Conservation (phyloP, 495 filamentous ascomycete species). For the Achaetomiella virescens region DNA sequence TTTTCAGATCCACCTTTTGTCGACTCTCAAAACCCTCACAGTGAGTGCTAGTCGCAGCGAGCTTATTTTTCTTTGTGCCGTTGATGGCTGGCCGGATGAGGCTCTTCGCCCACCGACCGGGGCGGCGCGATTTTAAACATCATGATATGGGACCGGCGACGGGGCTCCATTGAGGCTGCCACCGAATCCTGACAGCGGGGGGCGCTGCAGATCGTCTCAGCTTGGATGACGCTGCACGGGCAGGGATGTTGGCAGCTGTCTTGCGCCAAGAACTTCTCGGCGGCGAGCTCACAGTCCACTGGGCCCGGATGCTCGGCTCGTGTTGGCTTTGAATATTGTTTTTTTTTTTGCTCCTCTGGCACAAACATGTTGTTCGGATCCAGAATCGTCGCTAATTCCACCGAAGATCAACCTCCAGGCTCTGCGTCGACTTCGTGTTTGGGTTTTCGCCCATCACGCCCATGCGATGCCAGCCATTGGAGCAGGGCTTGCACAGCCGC, state of each 20-base stretch:
- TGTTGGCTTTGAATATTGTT: not conserved
- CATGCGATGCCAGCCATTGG: not conserved
- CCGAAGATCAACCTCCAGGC: too few relatives aligned
- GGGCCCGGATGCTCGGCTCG: not conserved
- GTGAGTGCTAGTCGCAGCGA: not conserved
- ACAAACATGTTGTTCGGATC: too few relatives aligned
- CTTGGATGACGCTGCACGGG: conserved; percentile 16
- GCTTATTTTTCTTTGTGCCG: not conserved
- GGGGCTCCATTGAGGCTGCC: not conserved
- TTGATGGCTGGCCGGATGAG: not conserved
- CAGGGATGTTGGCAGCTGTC: conserved; percentile 1
- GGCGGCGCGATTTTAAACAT: not conserved
- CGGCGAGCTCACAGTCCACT: conserved; percentile 3
- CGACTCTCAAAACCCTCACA: not conserved
- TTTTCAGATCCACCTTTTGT: not conserved
- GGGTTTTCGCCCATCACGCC: too few relatives aligned
- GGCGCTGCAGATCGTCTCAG: conserved; percentile 8
- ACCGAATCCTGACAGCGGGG: conserved; percentile 1
- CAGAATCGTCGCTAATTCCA: too few relatives aligned
- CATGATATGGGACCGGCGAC: not conserved
- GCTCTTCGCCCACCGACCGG: not conserved
- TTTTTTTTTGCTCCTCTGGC: not conserved
- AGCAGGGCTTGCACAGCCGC: conserved; percentile 9
- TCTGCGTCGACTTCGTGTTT: too few relatives aligned
- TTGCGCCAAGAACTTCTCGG: not conserved